phyloP scores from a whole-genome alignment of 2,329 filamentous ascomycete genomes.

The Calonectria naviculata region DNA sequence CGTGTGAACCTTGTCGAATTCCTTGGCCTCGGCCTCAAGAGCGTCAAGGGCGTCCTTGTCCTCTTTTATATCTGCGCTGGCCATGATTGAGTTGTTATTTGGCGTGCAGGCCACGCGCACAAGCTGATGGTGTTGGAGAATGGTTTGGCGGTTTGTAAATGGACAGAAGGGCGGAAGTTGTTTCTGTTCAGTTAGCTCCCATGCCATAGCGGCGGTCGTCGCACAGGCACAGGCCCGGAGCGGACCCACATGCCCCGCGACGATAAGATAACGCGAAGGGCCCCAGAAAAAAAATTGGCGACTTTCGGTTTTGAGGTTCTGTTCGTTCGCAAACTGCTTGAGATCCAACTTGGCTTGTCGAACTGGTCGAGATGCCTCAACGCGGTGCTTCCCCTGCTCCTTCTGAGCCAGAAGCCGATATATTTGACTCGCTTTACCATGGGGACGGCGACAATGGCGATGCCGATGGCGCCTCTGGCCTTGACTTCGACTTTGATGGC shows the following conservation, averaged over 20 bases:
- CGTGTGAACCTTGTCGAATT: slow-evolving; percentile 82
- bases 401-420: slow-evolving; percentile 94
- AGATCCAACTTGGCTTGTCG: slow-evolving; percentile 9
- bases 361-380: slow-evolving; percentile 68
- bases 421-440: slow-evolving; percentile 81
- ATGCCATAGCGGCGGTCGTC: neutral
- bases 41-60: slow-evolving; percentile 83
- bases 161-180: slow-evolving; percentile 1
- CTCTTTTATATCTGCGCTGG: slow-evolving; percentile 55
- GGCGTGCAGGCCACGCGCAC: neutral
- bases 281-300: slow-evolving; percentile 46
- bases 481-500: slow-evolving; percentile 68
- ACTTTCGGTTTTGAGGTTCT: slow-evolving; percentile 20
- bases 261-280: slow-evolving; percentile 52
- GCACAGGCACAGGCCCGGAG: slow-evolving; percentile 16
- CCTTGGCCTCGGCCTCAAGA: slow-evolving; percentile 86
- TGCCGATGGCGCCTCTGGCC: slow-evolving; percentile 48
- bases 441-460: slow-evolving; percentile 63
- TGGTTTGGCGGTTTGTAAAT: slow-evolving; percentile 16
- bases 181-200: neutral
- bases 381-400: slow-evolving; percentile 82
- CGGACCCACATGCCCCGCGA: slow-evolving; percentile 43
- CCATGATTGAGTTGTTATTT: slow-evolving; percentile 43
- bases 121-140: neutral
- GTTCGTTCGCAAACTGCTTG: slow-evolving; percentile 16